These are phyloP conservation scores for Diospyros lotus DNA, from an alignment of 148 eudicot genomes.

Conservation along the genomic window DNA sequence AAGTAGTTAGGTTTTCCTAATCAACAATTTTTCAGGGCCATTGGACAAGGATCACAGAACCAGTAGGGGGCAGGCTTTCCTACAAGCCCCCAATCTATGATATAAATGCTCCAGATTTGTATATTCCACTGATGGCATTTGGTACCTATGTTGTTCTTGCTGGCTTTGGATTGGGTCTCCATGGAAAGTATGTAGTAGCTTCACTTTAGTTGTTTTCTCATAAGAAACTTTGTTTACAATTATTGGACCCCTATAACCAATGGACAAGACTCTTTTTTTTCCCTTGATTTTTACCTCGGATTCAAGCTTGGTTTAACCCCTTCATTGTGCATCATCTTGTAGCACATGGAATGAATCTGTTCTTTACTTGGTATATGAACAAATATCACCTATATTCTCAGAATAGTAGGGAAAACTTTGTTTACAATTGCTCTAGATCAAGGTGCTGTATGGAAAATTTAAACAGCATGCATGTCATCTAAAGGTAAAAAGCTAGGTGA, in stretches of 20 bases:
- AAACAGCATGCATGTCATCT: background rate
- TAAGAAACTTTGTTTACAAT: background rate
- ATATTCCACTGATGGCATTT: conserved; percentile 93
- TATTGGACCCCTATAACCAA: background rate
- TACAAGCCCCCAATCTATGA: conserved; percentile 92
- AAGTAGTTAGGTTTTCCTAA: conserved; percentile 4
- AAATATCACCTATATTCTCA: background rate
- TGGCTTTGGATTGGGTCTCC: conserved; percentile 72
- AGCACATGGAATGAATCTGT: background rate
- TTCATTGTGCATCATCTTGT: background rate
- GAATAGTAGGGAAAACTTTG: background rate
- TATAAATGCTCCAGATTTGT: conserved; percentile 92
- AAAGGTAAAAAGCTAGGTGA: background rate
- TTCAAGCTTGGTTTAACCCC: background rate
- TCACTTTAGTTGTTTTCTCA: background rate
- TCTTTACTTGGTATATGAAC: background rate
- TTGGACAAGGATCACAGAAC: conserved; percentile 98
- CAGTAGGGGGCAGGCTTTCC: conserved; percentile 92
- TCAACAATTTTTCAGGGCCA: conserved; percentile 50
- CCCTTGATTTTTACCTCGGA: background rate
- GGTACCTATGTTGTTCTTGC: conserved; percentile 87
- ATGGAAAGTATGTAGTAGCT: conserved; percentile 67
- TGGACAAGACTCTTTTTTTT: background rate
- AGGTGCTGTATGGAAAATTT: background rate
- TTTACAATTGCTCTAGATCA: background rate